Conservation (phyloP, 345 rosid species). For the Turnera subulata region DNA sequence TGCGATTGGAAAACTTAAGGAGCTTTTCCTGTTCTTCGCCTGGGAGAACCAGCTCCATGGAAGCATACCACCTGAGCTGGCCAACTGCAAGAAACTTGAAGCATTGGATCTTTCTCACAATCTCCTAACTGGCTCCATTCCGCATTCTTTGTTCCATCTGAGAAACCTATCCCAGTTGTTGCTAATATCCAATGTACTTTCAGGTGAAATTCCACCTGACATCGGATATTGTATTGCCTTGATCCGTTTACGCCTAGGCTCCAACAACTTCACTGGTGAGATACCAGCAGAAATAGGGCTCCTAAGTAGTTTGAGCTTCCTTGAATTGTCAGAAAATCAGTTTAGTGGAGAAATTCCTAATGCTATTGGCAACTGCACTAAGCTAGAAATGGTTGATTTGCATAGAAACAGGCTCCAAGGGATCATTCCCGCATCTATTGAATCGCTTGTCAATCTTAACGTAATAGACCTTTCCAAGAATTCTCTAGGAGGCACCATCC, state of each 20-base stretch:
- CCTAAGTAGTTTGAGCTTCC: slow-evolving; percentile 46
- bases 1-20: slow-evolving; percentile 45
- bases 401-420: slow-evolving; percentile 46
- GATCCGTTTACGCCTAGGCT: slow-evolving; percentile 55
- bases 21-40: slow-evolving; percentile 55
- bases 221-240: slow-evolving; percentile 53
- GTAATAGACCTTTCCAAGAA: slow-evolving; percentile 58
- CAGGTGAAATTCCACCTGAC: slow-evolving; percentile 51
- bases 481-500: slow-evolving; percentile 40
- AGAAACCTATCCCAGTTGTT: slow-evolving; percentile 49
- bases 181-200: slow-evolving; percentile 52
- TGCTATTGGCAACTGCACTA: slow-evolving; percentile 50
- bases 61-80: slow-evolving; percentile 50
- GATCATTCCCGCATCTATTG: slow-evolving; percentile 45
- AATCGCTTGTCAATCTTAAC: slow-evolving; percentile 40
- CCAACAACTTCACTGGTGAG: slow-evolving; percentile 45
- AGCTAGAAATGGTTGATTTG: slow-evolving; percentile 59
- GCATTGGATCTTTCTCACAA: slow-evolving; percentile 68
- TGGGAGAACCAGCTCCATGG: slow-evolving; percentile 69
- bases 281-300: slow-evolving; percentile 51
- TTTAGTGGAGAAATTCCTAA: slow-evolving; percentile 50
- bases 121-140: slow-evolving; percentile 51
- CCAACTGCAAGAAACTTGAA: slow-evolving; percentile 52
- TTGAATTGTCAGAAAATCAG: slow-evolving; percentile 54
- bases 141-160: slow-evolving; percentile 52